phyloP scores from a whole-genome alignment of 257 asterid species.

The Nicotiana otophora region DNA sequence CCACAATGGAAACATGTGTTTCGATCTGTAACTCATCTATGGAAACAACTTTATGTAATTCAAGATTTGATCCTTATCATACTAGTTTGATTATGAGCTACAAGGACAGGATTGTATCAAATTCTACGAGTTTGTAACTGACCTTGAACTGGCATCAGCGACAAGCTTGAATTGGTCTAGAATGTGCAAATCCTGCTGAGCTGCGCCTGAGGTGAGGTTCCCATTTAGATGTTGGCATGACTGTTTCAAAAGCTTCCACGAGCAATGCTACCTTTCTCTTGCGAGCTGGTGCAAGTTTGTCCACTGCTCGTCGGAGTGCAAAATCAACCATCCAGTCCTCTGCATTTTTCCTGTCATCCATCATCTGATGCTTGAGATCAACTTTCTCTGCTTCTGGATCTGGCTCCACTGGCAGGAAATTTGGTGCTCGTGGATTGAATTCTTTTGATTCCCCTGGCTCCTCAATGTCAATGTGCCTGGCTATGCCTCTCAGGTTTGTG shows the following conservation, averaged over 20 bases:
- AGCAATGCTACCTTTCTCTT: conserved; percentile 72
- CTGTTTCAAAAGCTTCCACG: conserved; percentile 85
- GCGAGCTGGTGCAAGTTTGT: conserved; percentile 70
- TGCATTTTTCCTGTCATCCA: conserved; percentile 58
- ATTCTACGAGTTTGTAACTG: background rate
- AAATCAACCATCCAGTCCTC: conserved; percentile 94
- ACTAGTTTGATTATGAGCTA: background rate
- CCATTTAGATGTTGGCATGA: conserved; percentile 42
- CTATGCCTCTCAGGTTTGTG: conserved; percentile 17
- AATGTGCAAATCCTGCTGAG: conserved; percentile 24
- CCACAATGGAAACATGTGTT: background rate
- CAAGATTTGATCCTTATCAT: background rate
- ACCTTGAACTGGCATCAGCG: conserved; percentile 40
- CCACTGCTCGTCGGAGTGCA: conserved; percentile 69
- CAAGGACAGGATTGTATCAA: background rate
- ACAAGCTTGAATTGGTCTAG: conserved; percentile 62
- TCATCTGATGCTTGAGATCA: conserved; percentile 69
- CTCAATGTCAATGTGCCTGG: conserved; percentile 27
- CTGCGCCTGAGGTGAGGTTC: conserved; percentile 31
- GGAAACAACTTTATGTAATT: background rate
- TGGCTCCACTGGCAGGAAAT: conserved; percentile 56
- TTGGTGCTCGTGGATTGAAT: conserved; percentile 75
- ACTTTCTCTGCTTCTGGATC: conserved; percentile 67
- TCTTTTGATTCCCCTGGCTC: conserved; percentile 32
- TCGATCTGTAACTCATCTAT: background rate